Evolutionary conservation across 179 eudicot genomes (phyloP).

Genomic region (Pouteria campechiana): DNA sequence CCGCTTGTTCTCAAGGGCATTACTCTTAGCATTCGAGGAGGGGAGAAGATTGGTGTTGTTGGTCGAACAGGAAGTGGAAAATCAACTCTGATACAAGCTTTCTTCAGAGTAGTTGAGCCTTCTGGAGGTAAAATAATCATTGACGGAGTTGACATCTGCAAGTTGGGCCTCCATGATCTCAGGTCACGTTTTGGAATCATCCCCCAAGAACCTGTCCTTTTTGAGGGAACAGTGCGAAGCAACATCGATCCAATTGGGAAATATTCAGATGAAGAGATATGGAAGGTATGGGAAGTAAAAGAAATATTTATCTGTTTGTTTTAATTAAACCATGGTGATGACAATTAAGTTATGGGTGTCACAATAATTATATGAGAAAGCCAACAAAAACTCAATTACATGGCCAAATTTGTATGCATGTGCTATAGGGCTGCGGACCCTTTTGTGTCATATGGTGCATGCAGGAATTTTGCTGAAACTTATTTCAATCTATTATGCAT

Average conservation of each 20-base stretch:
- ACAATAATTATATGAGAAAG: too few relatives aligned
- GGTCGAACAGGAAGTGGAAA: conserved; percentile 97
- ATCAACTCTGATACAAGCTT: conserved; percentile 78
- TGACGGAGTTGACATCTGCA: conserved; percentile 61
- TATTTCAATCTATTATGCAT: not conserved
- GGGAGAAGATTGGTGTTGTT: conserved; percentile 94
- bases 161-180: conserved; percentile 78
- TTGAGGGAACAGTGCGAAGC: conserved; percentile 92
- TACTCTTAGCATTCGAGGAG: conserved; percentile 59
- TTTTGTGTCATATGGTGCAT: too few relatives aligned
- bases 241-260: conserved; percentile 74
- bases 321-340: too few relatives aligned
- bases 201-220: conserved; percentile 96
- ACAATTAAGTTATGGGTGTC: too few relatives aligned
- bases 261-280: conserved; percentile 85
- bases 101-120: conserved; percentile 94
- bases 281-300: conserved; percentile 98
- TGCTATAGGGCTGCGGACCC: not conserved
- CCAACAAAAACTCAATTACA: too few relatives aligned
- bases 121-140: conserved; percentile 61
- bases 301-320: too few relatives aligned
- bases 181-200: conserved; percentile 96
- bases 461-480: not conserved
- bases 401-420: too few relatives aligned
- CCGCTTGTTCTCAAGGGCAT: conserved; percentile 90